Evolutionary conservation across 2,329 filamentous ascomycete species (phyloP), one percentile per base, ranked within the genome.

Genomic region (Apiospora saccharicola): DNA sequence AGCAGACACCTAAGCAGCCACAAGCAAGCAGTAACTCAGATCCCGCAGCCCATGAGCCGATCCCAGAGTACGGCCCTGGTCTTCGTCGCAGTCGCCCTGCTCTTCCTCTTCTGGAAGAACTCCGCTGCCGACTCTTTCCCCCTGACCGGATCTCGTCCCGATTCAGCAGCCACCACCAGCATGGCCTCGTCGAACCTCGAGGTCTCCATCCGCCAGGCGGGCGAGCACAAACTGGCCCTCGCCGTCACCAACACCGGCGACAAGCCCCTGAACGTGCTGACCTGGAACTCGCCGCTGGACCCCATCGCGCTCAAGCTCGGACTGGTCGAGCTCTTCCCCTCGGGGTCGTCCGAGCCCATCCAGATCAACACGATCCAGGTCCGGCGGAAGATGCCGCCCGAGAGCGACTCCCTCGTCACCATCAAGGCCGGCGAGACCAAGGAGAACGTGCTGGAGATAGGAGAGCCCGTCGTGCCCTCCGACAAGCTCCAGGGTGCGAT

Each of bases 211-310:
- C 78, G 77, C 47, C 77, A 80, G 72, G 76, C 74, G 74, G 74
- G 72, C 43, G 71, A 74, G 5, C 81, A 80, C 4, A 79, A 80
- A 6, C 74, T 86, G 41, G 79, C 78, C 13, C 75, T 84, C 53
- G 78, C 77, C 1, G 81, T 86, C 53, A 83, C 80, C 67, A 86
- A 87, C 78, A 81, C 78, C 14, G 80, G 83, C 71, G 74, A 79
- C 2, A 71, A 75, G 5, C 77, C 84, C 0, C 79, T 86, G 70
- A 86, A 84, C 0, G 75, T 87, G 30, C 80, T 87, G 47, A 78
- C 76, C 4, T 87, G 85, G 80, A 79, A 83, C 68, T 84, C 85
- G 0, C 85, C 85, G n/a, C 78, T 87, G n/a, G 85, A 87, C 74
- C 78, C 80, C 0, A 70, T 85, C 22, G 84, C 82, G 0, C 72